Percentiles rank a stretch among this genome's conserved stretches.
Conservation (phyloP, 805 yeast species). For the Metschnikowia kunwiensis region DNA sequence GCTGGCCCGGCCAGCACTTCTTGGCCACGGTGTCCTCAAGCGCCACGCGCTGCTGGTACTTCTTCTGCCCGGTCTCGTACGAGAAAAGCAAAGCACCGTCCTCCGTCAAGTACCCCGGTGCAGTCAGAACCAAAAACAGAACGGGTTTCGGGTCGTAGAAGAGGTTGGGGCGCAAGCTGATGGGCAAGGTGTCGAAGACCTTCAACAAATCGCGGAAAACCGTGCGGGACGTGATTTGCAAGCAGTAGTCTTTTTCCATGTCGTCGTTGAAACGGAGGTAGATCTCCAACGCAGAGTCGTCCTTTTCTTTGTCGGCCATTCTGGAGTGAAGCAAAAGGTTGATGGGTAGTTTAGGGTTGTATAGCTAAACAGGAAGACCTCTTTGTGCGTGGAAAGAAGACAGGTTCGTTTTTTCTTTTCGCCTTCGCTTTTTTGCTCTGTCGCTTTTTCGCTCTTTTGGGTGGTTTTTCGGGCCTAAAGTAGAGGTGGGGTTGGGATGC, state of each 20-base stretch:
- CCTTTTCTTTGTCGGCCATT: slow-evolving; percentile 6
- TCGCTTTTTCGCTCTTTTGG: too few relatives aligned
- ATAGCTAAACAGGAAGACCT: too few relatives aligned
- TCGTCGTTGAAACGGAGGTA: slow-evolving; percentile 85
- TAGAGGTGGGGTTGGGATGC: too few relatives aligned
- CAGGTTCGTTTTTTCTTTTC: too few relatives aligned
- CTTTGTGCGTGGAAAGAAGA: too few relatives aligned
- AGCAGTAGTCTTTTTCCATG: slow-evolving; percentile 84
- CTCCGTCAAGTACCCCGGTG: slow-evolving; percentile 80
- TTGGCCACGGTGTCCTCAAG: slow-evolving; percentile 51
- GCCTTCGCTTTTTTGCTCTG: too few relatives aligned
- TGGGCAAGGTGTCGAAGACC: slow-evolving; percentile 65
- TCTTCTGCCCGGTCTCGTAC: slow-evolving; percentile 46
- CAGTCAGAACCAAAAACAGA: slow-evolving; percentile 57
- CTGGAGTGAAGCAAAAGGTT: too few relatives aligned
- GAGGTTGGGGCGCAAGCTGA: slow-evolving; percentile 74
- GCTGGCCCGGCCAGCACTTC: slow-evolving; percentile 85
- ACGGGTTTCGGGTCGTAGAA: slow-evolving; percentile 65
- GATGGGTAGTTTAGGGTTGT: too few relatives aligned
- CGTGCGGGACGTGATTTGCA: slow-evolving; percentile 60
- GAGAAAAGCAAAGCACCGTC: slow-evolving; percentile 77
- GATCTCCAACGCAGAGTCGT: slow-evolving; percentile 35
- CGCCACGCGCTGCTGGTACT: slow-evolving; percentile 46
- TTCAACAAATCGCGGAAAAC: slow-evolving; percentile 57
- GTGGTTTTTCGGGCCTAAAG: too few relatives aligned